phyloP scores from a whole-genome alignment of 495 filamentous ascomycete genomes.

The Pseudotulostoma volvatum region DNA sequence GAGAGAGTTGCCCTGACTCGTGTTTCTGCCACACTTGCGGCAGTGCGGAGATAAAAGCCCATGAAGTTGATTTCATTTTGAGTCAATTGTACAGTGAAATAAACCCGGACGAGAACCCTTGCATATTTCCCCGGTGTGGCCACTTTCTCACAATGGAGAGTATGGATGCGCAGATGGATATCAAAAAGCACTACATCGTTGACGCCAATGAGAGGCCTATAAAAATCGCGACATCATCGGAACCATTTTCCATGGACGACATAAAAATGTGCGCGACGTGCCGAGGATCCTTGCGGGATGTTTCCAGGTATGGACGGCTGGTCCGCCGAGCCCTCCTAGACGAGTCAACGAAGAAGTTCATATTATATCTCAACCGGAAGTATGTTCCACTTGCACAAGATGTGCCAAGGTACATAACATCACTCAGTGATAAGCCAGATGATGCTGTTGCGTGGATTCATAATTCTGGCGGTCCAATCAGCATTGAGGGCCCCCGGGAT shows the following conservation, averaged over 20 bases:
- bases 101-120: constrained; percentile 36
- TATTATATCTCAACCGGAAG: constrained; percentile 26
- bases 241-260: constrained; percentile 30
- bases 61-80: constrained; percentile 33
- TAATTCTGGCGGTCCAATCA: constrained; percentile 4
- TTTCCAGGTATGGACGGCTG: constrained; percentile 7
- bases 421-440: constrained; percentile 11
- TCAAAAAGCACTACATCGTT: constrained; percentile 33
- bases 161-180: constrained; percentile 44
- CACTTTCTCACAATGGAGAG: constrained; percentile 41
- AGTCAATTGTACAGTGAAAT: constrained; percentile 32
- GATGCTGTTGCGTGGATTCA: neutral
- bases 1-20: constrained; percentile 38
- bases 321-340: constrained; percentile 5
- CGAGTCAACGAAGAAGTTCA: constrained; percentile 7
- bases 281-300: constrained; percentile 5
- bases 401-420: constrained; percentile 16
- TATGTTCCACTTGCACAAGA: constrained; percentile 33
- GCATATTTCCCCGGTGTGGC: constrained; percentile 41
- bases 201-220: constrained; percentile 1
- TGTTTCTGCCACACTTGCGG: constrained; percentile 38
- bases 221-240: neutral
- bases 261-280: constrained; percentile 14
- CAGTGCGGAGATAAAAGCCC: constrained; percentile 6
- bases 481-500: constrained; percentile 7